phyloP scores from a whole-genome alignment of 495 filamentous ascomycete genomes.

The Penicillium nucicola region DNA sequence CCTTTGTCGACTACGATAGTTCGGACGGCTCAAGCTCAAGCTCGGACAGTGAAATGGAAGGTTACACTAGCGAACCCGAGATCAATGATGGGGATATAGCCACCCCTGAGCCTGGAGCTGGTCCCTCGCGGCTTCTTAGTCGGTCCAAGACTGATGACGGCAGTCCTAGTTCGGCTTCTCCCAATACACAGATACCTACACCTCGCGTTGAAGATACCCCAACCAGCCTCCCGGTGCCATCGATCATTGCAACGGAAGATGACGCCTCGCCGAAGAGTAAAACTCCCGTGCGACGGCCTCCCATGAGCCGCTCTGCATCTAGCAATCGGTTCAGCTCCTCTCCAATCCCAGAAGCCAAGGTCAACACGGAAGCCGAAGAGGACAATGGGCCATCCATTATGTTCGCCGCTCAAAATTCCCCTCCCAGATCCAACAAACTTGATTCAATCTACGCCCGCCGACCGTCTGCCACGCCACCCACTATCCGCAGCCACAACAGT shows the following conservation, averaged over 20 bases:
- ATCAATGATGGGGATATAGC: conserved; percentile 21
- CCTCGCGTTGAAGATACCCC: background rate
- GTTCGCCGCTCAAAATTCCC: conserved; percentile 59
- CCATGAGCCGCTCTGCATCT: conserved; percentile 33
- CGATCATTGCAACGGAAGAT: conserved; percentile 50
- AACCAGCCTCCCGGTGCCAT: conserved; percentile 29
- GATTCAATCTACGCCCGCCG: conserved; percentile 56
- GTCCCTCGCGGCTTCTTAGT: conserved; percentile 9
- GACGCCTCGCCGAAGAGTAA: conserved; percentile 33
- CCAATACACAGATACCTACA: conserved; percentile 13
- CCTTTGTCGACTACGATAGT: conserved; percentile 56
- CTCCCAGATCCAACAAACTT: conserved; percentile 26
- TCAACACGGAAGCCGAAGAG: conserved; percentile 55
- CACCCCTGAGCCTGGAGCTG: conserved; percentile 10
- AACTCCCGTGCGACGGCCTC: conserved; percentile 22
- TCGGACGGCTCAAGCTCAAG: conserved; percentile 47
- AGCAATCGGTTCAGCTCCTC: conserved; percentile 65
- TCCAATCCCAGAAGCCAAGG: conserved; percentile 69
- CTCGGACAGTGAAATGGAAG: conserved; percentile 42
- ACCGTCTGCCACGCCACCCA: conserved; percentile 22
- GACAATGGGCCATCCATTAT: conserved; percentile 71
- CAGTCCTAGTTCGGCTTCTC: conserved; percentile 10
- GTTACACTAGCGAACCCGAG: conserved; percentile 32
- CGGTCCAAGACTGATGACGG: conserved; percentile 22
- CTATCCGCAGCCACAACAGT: conserved; percentile 7